Percentiles rank a stretch among this genome's conserved stretches.
Conservation (phyloP, 306 rosid species). For the Heteromeles arbutifolia region DNA sequence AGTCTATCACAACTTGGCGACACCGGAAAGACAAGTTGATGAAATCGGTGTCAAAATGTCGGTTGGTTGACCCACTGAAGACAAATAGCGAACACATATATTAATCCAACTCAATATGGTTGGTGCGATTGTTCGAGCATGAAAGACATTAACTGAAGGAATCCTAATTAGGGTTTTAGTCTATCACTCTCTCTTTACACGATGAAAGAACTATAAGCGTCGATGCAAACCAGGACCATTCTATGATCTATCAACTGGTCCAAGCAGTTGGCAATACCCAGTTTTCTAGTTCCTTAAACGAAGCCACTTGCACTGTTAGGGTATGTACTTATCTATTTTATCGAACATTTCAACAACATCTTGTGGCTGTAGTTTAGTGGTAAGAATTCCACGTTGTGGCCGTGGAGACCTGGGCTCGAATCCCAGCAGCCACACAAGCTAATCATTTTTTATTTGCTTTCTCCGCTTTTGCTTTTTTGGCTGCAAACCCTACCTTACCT, state of each 20-base stretch:
- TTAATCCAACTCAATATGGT: neutral
- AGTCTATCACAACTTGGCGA: too few species aligned
- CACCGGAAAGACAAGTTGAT: too few species aligned
- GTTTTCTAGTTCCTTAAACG: neutral
- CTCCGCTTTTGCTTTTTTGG: neutral
- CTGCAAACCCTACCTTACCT: neutral
- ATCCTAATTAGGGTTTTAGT: neutral
- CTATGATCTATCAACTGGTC: neutral
- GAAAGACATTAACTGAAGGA: too few species aligned
- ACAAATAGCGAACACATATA: too few species aligned
- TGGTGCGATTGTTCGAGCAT: neutral
- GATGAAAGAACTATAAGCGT: neutral
- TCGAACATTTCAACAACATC: neutral
- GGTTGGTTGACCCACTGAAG: too few species aligned
- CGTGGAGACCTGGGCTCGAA: slow-evolving; percentile 24
- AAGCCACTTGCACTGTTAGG: too few species aligned
- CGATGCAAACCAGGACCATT: neutral
- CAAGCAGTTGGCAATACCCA: neutral
- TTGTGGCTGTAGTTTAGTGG: slow-evolving; percentile 21
- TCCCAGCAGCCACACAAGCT: slow-evolving; percentile 16
- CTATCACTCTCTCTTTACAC: neutral
- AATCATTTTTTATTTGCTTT: too few species aligned
- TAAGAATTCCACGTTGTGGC: slow-evolving; percentile 23
- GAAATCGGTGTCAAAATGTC: too few species aligned
- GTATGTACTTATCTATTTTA: too few species aligned